Base-by-base conservation (phyloP, 306 rosid species). In the Pueraria montana region DNA sequence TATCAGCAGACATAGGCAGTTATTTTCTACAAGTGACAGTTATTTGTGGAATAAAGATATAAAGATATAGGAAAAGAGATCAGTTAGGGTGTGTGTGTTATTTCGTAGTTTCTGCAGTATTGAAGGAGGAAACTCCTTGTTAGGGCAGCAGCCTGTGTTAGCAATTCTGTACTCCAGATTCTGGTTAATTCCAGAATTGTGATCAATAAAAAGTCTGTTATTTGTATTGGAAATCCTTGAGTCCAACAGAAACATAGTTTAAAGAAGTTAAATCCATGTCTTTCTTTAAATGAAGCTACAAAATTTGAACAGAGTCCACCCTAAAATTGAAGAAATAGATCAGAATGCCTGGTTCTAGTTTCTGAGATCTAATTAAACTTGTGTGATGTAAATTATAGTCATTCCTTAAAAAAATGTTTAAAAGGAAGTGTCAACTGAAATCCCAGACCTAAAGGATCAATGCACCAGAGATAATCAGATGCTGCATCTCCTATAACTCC, bases 401-500 rank as follows among this genome's bases (percentile, higher is more conserved):
- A 70, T 79, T 75, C 43, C 45, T 67, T 21, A 55, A 61, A 79
- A 71, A 20, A 34, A 14, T 49, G 38, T 67, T 66, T n/a, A 32
- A 50, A 68, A 78, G 63, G 36, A 21, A 79, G 56, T 62, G 58
- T 82, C 24, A 77, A 56, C 18, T 16, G 82, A 69, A 81, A 80
- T 80, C 18, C 69, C 93, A 34, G 71, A 95, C 99, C 99, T 91
- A 95, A 86, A 53, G 99, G 99, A 86, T 95, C 99, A 76, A 96
- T 91, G 95, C 96, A 96, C 98, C 99, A 96, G 70, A 96, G 94
- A 90, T 96, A 96, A 87, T 96, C 95, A 52, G 97, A 96, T 45
- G 96, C 74, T 75, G 93, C 77, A 30, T 96, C 94, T 86, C 99
- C 99, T 75, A 91, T 94, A 78, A 94, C 59, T 63, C 99, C 99